Percentiles rank a stretch among this genome's conserved stretches.
Conservation (phyloP, 345 rosid genomes). For the Camelina hispida region DNA sequence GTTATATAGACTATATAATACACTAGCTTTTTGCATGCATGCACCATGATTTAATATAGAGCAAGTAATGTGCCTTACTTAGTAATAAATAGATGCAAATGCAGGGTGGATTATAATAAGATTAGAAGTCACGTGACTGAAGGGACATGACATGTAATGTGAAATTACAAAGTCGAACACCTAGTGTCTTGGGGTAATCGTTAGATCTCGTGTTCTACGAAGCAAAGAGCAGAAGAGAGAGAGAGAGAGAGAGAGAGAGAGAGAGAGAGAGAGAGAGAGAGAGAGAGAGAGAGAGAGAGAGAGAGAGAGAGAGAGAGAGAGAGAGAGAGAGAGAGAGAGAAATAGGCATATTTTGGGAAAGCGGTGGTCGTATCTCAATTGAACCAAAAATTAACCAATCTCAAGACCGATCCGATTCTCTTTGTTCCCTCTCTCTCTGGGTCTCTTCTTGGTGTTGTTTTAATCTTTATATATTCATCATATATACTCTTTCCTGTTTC, state of each 20-base stretch:
- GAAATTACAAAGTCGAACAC: conserved; percentile 43
- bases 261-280: conserved; percentile 24
- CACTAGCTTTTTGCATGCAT: conserved; percentile 46
- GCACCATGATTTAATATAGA: not conserved
- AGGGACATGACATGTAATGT: conserved; percentile 36
- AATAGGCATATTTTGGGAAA: conserved; percentile 70
- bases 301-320: conserved; percentile 17
- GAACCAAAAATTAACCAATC: conserved; percentile 64
- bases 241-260: not conserved
- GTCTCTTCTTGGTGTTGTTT: conserved; percentile 39
- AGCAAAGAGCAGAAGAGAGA: conserved; percentile 43
- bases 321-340: conserved; percentile 24
- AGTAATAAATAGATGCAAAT: conserved; percentile 7
- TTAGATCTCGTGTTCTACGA: conserved; percentile 51
- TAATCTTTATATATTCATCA: not conserved
- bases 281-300: conserved; percentile 18
- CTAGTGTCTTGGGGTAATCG: conserved; percentile 57
- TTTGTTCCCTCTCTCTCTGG: conserved; percentile 49
- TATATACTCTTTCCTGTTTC: conserved; percentile 10
- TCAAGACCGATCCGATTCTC: conserved; percentile 82
- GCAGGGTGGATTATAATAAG: conserved; percentile 12
- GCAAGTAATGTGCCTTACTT: conserved; percentile 1
- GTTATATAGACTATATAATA: too few relatives aligned
- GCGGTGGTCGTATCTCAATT: conserved; percentile 75
- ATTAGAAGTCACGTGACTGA: conserved; percentile 42